These are phyloP conservation scores for Favolaschia claudopus DNA, from an alignment of 768 basidiomycete genomes.

Conservation along the genomic window DNA sequence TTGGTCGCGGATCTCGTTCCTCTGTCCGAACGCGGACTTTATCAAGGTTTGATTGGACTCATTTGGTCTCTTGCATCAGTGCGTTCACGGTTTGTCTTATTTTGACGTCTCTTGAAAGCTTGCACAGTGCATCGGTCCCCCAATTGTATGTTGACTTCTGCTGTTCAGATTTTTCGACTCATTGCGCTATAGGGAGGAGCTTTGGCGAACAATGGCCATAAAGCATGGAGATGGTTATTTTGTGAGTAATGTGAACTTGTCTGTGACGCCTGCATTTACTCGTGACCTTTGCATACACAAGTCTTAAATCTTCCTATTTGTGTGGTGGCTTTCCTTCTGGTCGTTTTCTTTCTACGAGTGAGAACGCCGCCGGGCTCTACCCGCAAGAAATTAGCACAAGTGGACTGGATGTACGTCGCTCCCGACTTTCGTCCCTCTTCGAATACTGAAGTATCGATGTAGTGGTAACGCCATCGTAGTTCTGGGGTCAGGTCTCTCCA, in stretches of 20 bases:
- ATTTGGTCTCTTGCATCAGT: slow-evolving; percentile 43
- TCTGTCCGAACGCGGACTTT: slow-evolving; percentile 48
- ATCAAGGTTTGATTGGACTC: slow-evolving; percentile 39
- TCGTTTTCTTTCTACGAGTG: slow-evolving; percentile 31
- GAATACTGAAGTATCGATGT: background rate
- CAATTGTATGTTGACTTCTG: slow-evolving; percentile 12
- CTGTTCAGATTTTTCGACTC: background rate
- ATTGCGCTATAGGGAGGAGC: slow-evolving; percentile 25
- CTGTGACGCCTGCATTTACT: background rate
- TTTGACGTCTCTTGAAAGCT: background rate
- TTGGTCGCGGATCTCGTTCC: slow-evolving; percentile 52
- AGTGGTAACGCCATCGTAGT: slow-evolving; percentile 47
- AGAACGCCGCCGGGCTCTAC: slow-evolving; percentile 37
- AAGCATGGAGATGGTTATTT: slow-evolving; percentile 40
- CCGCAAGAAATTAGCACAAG: slow-evolving; percentile 34
- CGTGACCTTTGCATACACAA: slow-evolving; percentile 7
- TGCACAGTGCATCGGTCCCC: slow-evolving; percentile 22
- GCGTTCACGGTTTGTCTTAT: background rate
- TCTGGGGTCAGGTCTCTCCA: slow-evolving; percentile 35
- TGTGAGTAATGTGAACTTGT: no score
- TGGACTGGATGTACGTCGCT: slow-evolving; percentile 48
- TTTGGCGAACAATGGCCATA: slow-evolving; percentile 27
- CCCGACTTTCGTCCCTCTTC: background rate
- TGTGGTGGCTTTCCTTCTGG: slow-evolving; percentile 27
- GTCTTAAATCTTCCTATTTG: slow-evolving; percentile 43